Base-by-base conservation (phyloP, 1,284 basidiomycete genomes). In the Leccinum cinnamomeum region DNA sequence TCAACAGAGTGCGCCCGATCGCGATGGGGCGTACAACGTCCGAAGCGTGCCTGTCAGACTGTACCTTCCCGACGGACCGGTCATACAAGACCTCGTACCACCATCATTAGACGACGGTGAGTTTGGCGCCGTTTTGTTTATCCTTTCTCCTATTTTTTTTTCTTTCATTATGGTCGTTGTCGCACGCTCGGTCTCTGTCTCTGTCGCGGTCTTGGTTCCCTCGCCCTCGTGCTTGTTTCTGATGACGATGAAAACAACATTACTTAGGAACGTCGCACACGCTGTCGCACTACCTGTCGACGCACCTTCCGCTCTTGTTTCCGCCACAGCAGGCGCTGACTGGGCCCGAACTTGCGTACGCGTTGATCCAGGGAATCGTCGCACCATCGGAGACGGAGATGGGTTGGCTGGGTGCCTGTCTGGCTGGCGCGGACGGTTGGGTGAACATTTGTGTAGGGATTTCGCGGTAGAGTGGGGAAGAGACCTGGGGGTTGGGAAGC, bases 391-490 rank as follows among this genome's bases (percentile, higher is more conserved):
- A 97, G 53, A 83, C 94, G 2, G 95, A 98, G 71, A 83, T 98
- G 72, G 94, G 90, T 2, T 98, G 96, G 96, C 76, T 98, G 12
- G 92, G 94, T 12, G 89, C 92, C 11, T 95, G 93, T 68, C 80
- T 98, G 76, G 85, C 89, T 12, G 94, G 95, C 10, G 93, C 94
- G 6, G 97, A 98, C 72, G 97, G 97, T 7, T 98, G 96, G 96
- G 82, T 97, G 28, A 90, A 91, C 69, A 82, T 97, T 57, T 95
- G 93, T 68, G 80, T 96, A 46, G 90, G 90, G 48, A 77, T 92
- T 28, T 64, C 68, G 46, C 72, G 74, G 50, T 74, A 76, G 65
- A 56, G 56, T 51, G 41, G 23, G 14, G 23, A 18, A 10, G 39
- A 58, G 39, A 18, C 23, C 11, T 20, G 3, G 48, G 20, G 5